Base-by-base conservation (phyloP, 2,329 filamentous ascomycete species). In the Colletotrichum paranaense region DNA sequence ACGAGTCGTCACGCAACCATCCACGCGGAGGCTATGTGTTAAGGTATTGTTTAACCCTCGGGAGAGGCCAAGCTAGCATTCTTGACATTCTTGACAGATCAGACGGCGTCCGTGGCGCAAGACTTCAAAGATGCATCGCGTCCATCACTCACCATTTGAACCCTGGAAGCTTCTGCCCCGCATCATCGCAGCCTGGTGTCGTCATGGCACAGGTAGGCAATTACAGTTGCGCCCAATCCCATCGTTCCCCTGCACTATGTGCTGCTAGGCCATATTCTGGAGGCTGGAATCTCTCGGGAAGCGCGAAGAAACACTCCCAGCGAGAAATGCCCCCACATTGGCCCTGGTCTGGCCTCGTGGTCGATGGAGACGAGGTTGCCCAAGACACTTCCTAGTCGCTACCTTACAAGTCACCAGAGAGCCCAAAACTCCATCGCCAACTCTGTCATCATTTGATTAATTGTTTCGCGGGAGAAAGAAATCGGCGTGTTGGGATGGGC, bases 171-270 rank as follows among this genome's bases (percentile, higher is more conserved):
- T 52, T 57, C 59, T 35, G 60, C 70, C 71, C 71, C 67, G 60
- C 71, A 26, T 62, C 62, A 30, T 57, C 56, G 56, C 60, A 62
- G 55, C 55, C 49, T 46, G 46, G 26, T 73, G 71, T 73, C 71
- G 71, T 71, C 71, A 73, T 73, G 56, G 71, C 49, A 66, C 71
- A 32, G 67, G 62, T 46, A 56, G 56, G 28, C 26, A 71, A 9
- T 46, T 12, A 12, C 32, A 70, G 55, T 70, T 62, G 66, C 69
- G 42, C 69, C 65, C 69, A 72, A 67, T 67, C 14, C 57, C 28
- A 60, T 30, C 32, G 24, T 24, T 12, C 1, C 16, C 16, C 60
- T 53, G 55, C 70, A 26, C 58, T 42, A 53, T 58, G 57, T 46
- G 62, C 55, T n/a, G 53, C 46, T 28, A 12, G 24, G 49, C 49